phyloP scores from a whole-genome alignment of 805 yeast genomes.

The Wickerhamomyces pijperi region DNA sequence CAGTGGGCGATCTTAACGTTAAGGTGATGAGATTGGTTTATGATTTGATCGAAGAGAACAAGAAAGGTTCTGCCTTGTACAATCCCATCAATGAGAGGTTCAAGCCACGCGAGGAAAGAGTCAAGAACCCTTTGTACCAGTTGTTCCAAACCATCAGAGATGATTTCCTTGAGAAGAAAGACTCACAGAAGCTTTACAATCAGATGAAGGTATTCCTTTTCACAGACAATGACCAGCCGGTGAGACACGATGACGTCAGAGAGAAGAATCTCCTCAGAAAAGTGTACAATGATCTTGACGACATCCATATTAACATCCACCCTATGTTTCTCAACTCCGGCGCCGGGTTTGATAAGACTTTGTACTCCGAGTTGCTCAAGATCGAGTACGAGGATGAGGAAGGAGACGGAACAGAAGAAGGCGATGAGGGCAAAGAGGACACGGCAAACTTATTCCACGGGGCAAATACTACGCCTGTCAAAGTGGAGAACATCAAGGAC shows the following conservation, averaged over 20 bases:
- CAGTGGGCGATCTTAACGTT: conserved; percentile 43
- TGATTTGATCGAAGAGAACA: conserved; percentile 36
- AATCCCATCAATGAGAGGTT: conserved; percentile 20
- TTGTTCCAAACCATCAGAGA: conserved; percentile 43
- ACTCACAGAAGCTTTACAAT: conserved; percentile 33
- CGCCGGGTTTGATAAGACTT: conserved; percentile 29
- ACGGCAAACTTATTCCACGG: conserved; percentile 18
- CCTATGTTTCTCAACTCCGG: conserved; percentile 49
- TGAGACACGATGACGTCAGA: conserved; percentile 25
- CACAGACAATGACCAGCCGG: conserved; percentile 69
- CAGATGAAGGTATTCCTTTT: conserved; percentile 55
- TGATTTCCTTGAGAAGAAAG: conserved; percentile 34
- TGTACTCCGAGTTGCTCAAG: conserved; percentile 44
- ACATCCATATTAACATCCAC: conserved; percentile 38
- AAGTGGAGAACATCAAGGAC: conserved; percentile 31
- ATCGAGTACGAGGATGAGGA: conserved; percentile 13
- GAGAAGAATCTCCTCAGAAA: conserved; percentile 39
- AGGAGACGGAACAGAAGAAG: conserved; percentile 7
- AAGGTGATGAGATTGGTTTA: conserved; percentile 45
- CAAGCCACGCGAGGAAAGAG: conserved; percentile 14
- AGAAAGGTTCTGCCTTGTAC: conserved; percentile 11
- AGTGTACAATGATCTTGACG: conserved; percentile 48
- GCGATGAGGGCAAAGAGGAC: conserved; percentile 5
- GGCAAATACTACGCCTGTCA: conserved; percentile 31
- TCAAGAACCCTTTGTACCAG: conserved; percentile 23